Evolutionary conservation across 2,329 filamentous ascomycete species (phyloP), one percentile per base, ranked within the genome.

Genomic region (Trichoderma sp.): DNA sequence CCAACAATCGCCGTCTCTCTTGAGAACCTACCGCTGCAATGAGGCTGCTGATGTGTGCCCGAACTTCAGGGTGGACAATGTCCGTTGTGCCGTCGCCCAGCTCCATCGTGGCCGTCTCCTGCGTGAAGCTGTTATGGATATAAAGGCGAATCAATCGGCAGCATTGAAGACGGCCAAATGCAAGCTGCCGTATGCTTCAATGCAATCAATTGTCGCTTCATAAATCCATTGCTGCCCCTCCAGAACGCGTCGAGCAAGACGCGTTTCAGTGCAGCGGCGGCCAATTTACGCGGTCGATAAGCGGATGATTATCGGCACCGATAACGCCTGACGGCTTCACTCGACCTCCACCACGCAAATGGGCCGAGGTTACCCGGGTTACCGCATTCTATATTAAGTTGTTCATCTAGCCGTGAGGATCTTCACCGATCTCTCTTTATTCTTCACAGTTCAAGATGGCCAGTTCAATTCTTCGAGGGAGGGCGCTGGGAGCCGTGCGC

Each of bases 21-120:
- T 25, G 86, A 69, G 8, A 86, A 65, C 91, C 77, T 84, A 96
- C 94, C 70, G 95, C 95, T 76, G 94, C 94, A 71, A 97, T 92
- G 35, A 99, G 89, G 81, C 92, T 97, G 81, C 92, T 94, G 76
- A 99, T 90, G 80, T 97, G 92, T 32, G 94, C 93, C 76, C 94
- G 90, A 74, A 97, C 93, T 82, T 97, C 92, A 50, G 93, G 92
- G 77, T 98, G 93, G 67, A 98, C 91, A 69, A 90, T 84, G 76
- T 89, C 87, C 71, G 78, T 81, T 67, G 78, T 77, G 68, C 78
- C 82, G 60, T 87, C 85, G 71, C 76, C 77, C 68, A 81, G 74
- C 77, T 89, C 87, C 87, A 90, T 89, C 65, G 63, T 73, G 54
- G 53, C 39, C 25, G 54, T 32, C 22, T 69, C 48, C 34, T 25